phyloP scores from a whole-genome alignment of 768 basidiomycete genomes.

The Macrolepiota fuliginosa region DNA sequence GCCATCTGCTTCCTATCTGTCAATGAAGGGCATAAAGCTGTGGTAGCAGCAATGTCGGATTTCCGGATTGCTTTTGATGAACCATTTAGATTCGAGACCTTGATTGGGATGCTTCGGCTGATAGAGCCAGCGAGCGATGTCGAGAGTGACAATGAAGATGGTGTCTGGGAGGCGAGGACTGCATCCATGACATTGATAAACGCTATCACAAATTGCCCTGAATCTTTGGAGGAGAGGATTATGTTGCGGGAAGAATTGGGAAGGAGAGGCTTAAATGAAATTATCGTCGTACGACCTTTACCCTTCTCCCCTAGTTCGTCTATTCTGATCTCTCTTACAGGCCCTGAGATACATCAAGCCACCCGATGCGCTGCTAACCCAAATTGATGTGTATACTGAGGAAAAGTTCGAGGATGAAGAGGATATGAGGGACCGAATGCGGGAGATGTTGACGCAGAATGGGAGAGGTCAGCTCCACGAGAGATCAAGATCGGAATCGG shows the following conservation, averaged over 20 bases:
- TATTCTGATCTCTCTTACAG: slow-evolving; percentile 33
- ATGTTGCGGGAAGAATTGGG: slow-evolving; percentile 80
- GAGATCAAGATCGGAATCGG: slow-evolving; percentile 45
- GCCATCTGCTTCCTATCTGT: slow-evolving; percentile 78
- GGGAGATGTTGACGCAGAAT: slow-evolving; percentile 26
- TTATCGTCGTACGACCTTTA: slow-evolving; percentile 62
- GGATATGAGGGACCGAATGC: slow-evolving; percentile 70
- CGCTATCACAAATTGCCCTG: slow-evolving; percentile 72
- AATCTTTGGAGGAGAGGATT: slow-evolving; percentile 76
- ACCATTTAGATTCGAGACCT: slow-evolving; percentile 73
- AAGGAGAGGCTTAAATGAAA: slow-evolving; percentile 79
- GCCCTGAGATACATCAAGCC: slow-evolving; percentile 73
- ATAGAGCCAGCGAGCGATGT: slow-evolving; percentile 38
- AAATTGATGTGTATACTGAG: slow-evolving; percentile 79
- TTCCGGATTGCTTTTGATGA: slow-evolving; percentile 71
- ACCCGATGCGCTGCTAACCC: slow-evolving; percentile 69
- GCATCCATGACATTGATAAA: slow-evolving; percentile 79
- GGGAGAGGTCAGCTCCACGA: slow-evolving; percentile 23
- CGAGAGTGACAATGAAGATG: slow-evolving; percentile 41
- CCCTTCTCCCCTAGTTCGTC: background rate
- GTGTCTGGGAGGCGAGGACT: slow-evolving; percentile 78
- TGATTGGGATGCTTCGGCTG: slow-evolving; percentile 62
- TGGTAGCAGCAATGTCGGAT: slow-evolving; percentile 79
- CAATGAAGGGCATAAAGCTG: slow-evolving; percentile 67
- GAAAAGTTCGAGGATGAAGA: slow-evolving; percentile 91